Percentiles rank a stretch among this genome's conserved stretches.
phyloP scores from a whole-genome alignment of 306 rosid species.

The Prunus davidiana region DNA sequence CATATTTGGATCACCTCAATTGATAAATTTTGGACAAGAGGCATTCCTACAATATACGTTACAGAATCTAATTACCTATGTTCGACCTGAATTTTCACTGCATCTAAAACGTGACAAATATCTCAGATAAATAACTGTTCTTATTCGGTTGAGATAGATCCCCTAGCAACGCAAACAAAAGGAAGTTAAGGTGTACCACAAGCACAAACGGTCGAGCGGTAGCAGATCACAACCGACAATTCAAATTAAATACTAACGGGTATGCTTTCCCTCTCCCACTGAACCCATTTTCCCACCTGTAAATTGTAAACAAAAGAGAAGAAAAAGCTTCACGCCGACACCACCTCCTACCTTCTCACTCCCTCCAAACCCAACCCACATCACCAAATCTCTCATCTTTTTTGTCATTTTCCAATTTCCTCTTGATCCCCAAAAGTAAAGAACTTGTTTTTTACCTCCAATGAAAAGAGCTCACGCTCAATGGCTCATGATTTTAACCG shows the following conservation, averaged over 20 bases:
- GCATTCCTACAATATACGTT: too few species aligned
- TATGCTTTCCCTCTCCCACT: conserved; percentile 12
- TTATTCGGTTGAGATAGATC: too few species aligned
- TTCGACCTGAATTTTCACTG: too few species aligned
- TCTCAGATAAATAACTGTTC: too few species aligned
- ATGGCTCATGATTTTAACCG: conserved; percentile 44
- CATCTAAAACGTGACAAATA: too few species aligned
- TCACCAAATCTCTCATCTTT: background rate
- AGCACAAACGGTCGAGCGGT: background rate
- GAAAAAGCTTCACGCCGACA: conserved; percentile 9
- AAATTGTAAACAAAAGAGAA: too few species aligned
- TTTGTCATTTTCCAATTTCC: background rate
- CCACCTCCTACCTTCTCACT: background rate
- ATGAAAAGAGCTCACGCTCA: conserved; percentile 45
- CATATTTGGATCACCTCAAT: too few species aligned
- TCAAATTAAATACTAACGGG: conserved; percentile 3
- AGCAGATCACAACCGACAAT: background rate
- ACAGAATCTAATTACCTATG: too few species aligned
- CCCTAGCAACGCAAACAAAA: too few species aligned
- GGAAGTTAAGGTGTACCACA: background rate
- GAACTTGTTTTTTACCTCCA: background rate
- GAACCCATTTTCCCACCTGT: background rate
- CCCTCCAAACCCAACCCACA: background rate
- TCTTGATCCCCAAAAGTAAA: background rate
- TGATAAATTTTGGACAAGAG: too few species aligned